Evolutionary conservation across 805 yeast species (phyloP).

Genomic region (Candida endomychidarum): DNA sequence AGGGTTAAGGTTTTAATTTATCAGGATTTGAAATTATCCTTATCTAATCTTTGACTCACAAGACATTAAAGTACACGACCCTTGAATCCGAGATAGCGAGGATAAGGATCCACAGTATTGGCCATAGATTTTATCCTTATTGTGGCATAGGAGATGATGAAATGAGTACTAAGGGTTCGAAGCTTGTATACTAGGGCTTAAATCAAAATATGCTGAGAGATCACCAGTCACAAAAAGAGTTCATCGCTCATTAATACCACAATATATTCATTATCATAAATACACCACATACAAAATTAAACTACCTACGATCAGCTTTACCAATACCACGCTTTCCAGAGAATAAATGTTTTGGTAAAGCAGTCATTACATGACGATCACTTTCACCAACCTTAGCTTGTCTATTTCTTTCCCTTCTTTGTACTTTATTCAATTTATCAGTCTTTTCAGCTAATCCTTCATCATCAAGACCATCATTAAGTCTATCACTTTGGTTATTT

Average conservation of each 20-base stretch:
- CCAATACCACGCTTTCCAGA: conserved; percentile 90
- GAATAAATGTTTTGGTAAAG: conserved; percentile 91
- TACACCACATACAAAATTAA: too few species aligned
- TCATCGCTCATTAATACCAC: background rate
- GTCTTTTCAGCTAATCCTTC: conserved; percentile 81
- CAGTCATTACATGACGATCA: conserved; percentile 84
- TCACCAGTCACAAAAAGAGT: too few species aligned
- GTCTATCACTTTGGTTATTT: conserved; percentile 69
- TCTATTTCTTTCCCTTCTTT: conserved; percentile 92
- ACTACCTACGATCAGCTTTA: conserved; percentile 17
- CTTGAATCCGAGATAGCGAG: background rate
- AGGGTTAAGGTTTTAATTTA: background rate
- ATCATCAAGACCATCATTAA: conserved; percentile 82
- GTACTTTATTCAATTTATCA: conserved; percentile 81
- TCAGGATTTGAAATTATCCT: conserved; percentile 10
- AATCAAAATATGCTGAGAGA: too few species aligned
- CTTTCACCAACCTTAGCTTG: conserved; percentile 92
- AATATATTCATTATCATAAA: background rate
- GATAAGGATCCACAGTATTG: too few species aligned
- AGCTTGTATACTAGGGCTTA: too few species aligned
- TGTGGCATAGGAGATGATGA: too few species aligned
- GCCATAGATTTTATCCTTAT: too few species aligned
- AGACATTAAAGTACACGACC: conserved; percentile 8
- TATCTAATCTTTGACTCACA: conserved; percentile 12
- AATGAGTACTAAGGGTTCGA: too few species aligned